These are phyloP conservation scores for Ustanciosporium gigantosporum DNA, from an alignment of 1,284 basidiomycete species.

Conservation along the genomic window DNA sequence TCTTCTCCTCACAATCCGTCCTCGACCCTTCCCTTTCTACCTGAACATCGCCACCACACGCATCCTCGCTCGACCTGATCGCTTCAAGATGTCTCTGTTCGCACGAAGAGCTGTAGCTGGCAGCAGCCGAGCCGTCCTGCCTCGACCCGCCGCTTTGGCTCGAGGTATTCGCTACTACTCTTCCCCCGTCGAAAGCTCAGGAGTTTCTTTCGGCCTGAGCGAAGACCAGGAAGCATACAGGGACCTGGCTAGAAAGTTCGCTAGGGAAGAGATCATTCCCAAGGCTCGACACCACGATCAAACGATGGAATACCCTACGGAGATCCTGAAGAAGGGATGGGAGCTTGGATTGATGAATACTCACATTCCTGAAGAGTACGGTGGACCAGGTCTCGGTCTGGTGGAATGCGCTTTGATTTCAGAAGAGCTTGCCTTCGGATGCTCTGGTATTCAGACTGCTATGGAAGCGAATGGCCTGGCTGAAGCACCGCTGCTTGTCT, in stretches of 20 bases:
- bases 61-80: too few species aligned
- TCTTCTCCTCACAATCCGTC: too few species aligned
- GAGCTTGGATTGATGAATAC: conserved; percentile 55
- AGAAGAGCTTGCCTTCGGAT: conserved; percentile 65
- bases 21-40: too few species aligned
- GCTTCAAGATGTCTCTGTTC: conserved; percentile 40
- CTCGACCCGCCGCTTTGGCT: conserved; percentile 9
- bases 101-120: conserved; percentile 24
- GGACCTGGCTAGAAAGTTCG: conserved; percentile 65
- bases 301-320: conserved; percentile 65
- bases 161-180: conserved; percentile 22
- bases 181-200: conserved; percentile 22
- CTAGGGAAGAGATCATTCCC: conserved; percentile 65
- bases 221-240: conserved; percentile 62
- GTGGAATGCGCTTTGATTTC: conserved; percentile 65
- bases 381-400: conserved; percentile 65
- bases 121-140: conserved; percentile 21
- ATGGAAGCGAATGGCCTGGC: conserved; percentile 65
- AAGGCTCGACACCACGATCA: conserved; percentile 62
- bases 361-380: conserved; percentile 63
- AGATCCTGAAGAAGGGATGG: conserved; percentile 65
- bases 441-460: conserved; percentile 66
- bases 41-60: too few species aligned
- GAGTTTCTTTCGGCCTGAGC: conserved; percentile 55
- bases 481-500: conserved; percentile 66